A percentile compares a stretch with the other conserved stretches of the same genome.
Evolutionary conservation across 106 monocot species (phyloP).

Genomic region (Dendrobium officinale): DNA sequence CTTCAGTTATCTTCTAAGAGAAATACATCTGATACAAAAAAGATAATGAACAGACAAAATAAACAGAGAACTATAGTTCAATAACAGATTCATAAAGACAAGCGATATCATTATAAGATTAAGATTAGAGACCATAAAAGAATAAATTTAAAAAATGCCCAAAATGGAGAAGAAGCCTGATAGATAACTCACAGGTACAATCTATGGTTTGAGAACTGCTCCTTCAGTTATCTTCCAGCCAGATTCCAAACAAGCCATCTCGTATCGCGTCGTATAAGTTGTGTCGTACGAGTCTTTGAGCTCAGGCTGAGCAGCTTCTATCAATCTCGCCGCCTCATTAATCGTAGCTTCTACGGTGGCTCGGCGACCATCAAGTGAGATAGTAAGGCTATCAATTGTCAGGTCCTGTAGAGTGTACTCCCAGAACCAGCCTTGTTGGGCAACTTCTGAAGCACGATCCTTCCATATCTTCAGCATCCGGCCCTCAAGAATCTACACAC

Average conservation of each 20-base stretch:
- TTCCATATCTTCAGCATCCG: slow-evolving; percentile 87
- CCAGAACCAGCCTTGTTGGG: slow-evolving; percentile 75
- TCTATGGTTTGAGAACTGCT: slow-evolving; percentile 56
- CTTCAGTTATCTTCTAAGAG: neutral
- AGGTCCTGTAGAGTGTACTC: slow-evolving; percentile 66
- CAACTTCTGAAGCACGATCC: slow-evolving; percentile 66
- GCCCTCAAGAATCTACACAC: slow-evolving; percentile 35
- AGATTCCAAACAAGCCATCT: slow-evolving; percentile 37
- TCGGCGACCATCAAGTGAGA: slow-evolving; percentile 71
- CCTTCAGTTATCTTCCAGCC: slow-evolving; percentile 93
- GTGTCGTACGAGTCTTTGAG: slow-evolving; percentile 53
- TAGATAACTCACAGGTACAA: neutral
- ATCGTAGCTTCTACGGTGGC: slow-evolving; percentile 81
- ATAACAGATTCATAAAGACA: neutral
- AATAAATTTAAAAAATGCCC: neutral
- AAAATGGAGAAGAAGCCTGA: neutral
- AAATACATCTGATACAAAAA: neutral
- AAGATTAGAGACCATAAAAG: neutral
- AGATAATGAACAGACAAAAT: neutral
- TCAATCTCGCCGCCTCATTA: slow-evolving; percentile 59
- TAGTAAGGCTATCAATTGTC: slow-evolving; percentile 69
- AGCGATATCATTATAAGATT: neutral
- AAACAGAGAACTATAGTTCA: neutral
- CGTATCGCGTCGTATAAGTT: slow-evolving; percentile 61
- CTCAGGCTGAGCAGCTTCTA: slow-evolving; percentile 32